phyloP scores from a whole-genome alignment of 2,329 filamentous ascomycete genomes.

The Paracamarosporium sp. region DNA sequence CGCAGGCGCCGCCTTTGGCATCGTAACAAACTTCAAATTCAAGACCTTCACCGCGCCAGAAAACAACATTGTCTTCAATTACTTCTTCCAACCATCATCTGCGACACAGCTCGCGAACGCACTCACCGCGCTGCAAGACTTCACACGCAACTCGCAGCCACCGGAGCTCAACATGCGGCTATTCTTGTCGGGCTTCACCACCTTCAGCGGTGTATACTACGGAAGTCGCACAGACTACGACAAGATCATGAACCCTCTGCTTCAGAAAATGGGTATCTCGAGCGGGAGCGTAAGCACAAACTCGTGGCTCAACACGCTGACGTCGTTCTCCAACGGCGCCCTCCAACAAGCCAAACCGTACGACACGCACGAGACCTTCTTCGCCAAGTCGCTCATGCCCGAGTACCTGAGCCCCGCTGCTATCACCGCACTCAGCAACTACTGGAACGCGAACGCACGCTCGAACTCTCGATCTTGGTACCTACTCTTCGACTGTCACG shows the following conservation, averaged over 20 bases:
- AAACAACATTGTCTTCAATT: slow-evolving; percentile 32
- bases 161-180: slow-evolving; percentile 35
- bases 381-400: slow-evolving; percentile 35
- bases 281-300: slow-evolving; percentile 14
- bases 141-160: slow-evolving; percentile 28
- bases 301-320: slow-evolving; percentile 30
- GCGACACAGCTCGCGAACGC: slow-evolving; percentile 22
- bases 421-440: slow-evolving; percentile 26
- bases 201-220: slow-evolving; percentile 34
- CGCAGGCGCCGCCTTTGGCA: slow-evolving; percentile 49
- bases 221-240: slow-evolving; percentile 28
- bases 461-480: slow-evolving; percentile 27
- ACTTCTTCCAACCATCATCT: slow-evolving; percentile 22
- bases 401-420: slow-evolving; percentile 22
- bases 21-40: slow-evolving; percentile 45
- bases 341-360: slow-evolving; percentile 27
- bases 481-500: slow-evolving; percentile 36
- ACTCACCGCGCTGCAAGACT: slow-evolving; percentile 30
- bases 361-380: slow-evolving; percentile 36
- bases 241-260: slow-evolving; percentile 30
- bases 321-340: slow-evolving; percentile 25
- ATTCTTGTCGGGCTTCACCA: slow-evolving; percentile 23
- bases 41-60: slow-evolving; percentile 34
- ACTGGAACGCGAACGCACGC: slow-evolving; percentile 30
- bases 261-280: slow-evolving; percentile 23